Percentiles rank a stretch among this genome's conserved stretches.
phyloP scores from a whole-genome alignment of 2,329 filamentous ascomycete genomes.

The Colletotrichum agaves region DNA sequence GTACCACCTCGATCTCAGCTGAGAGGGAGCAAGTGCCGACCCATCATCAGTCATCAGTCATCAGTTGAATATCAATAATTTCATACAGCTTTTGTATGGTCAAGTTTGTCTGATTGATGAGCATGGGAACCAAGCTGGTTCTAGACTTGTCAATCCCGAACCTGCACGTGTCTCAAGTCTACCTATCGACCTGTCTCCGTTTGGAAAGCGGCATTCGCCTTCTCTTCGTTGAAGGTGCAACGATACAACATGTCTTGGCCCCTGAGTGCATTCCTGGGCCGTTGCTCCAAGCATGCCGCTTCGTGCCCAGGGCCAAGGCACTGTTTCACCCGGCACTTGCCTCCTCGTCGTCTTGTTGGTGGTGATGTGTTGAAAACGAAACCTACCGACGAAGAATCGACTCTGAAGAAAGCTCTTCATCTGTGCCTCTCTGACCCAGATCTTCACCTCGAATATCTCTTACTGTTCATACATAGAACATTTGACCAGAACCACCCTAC shows the following conservation, averaged over 20 bases:
- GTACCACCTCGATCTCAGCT: neutral
- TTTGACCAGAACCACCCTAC: too few relatives aligned
- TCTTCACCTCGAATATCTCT: neutral
- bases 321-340: slow-evolving; percentile 3
- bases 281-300: slow-evolving; percentile 12
- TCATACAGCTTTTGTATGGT: neutral
- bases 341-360: slow-evolving; percentile 5
- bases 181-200: too few relatives aligned
- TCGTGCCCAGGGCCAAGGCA: slow-evolving; percentile 12
- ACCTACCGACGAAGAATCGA: neutral
- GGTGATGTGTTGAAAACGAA: slow-evolving; percentile 3
- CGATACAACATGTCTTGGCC: slow-evolving; percentile 17
- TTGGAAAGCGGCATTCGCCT: neutral
- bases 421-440: neutral
- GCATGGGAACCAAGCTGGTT: neutral
- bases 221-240: slow-evolving; percentile 19
- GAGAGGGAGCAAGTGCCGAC: slow-evolving; percentile 13
- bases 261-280: slow-evolving; percentile 12
- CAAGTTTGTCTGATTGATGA: neutral
- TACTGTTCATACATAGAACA: neutral
- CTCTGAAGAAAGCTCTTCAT: neutral
- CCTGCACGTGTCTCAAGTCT: slow-evolving; percentile 14
- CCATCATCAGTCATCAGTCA: neutral
- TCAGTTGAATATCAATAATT: neutral
- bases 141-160: slow-evolving; percentile 7